These are phyloP conservation scores for Eutypella sp. DNA, from an alignment of 2,329 filamentous ascomycete genomes.

Conservation along the genomic window DNA sequence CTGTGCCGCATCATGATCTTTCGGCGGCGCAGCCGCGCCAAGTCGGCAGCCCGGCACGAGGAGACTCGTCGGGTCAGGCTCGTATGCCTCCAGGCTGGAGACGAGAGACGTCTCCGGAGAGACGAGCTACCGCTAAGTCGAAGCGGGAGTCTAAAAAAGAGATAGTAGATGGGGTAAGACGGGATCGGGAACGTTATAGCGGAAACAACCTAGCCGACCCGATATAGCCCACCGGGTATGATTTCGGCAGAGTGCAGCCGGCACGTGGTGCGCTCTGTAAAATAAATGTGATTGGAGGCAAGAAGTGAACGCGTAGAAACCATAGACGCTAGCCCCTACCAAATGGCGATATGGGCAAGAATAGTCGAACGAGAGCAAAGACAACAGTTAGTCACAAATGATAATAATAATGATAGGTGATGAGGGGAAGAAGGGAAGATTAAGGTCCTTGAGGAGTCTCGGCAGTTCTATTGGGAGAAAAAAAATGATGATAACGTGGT, in stretches of 20 bases:
- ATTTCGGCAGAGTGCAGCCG: background rate
- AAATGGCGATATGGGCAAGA: background rate
- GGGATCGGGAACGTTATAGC: background rate
- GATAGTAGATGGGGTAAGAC: background rate
- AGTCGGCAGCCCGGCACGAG: conserved; percentile 30
- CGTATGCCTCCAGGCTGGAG: conserved; percentile 33
- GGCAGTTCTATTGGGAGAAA: background rate
- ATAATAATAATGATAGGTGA: background rate
- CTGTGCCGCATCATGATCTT: conserved; percentile 25
- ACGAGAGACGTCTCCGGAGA: conserved; percentile 21
- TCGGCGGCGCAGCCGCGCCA: conserved; percentile 27
- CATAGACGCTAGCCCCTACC: too few relatives aligned
- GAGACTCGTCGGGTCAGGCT: conserved; percentile 23
- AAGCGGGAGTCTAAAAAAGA: too few relatives aligned
- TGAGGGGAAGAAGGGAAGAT: background rate
- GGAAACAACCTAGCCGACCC: background rate
- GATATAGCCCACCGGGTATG: too few relatives aligned
- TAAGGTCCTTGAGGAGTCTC: background rate
- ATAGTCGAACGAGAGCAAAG: background rate
- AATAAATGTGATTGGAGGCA: too few relatives aligned
- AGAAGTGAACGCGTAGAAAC: too few relatives aligned
- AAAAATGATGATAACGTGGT: background rate
- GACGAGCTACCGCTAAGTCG: conserved; percentile 3
- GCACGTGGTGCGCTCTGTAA: too few relatives aligned
- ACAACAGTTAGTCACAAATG: too few relatives aligned